Evolutionary conservation across 2,329 filamentous ascomycete species (phyloP).

Genomic region (Beauveria pseudobassiana): DNA sequence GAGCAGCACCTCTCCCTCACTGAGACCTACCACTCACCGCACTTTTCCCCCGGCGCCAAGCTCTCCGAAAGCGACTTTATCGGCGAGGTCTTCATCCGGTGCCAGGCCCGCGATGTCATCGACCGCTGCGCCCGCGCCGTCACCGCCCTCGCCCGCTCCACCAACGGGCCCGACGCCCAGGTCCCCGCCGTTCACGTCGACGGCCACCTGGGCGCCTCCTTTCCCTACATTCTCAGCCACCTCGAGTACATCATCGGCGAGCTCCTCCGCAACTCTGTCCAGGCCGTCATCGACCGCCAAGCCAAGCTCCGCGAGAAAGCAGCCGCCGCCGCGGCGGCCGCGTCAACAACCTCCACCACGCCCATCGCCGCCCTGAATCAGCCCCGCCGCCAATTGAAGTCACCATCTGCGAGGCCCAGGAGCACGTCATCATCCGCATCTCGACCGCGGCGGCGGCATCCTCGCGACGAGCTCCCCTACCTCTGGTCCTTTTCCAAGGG

Average conservation of each 20-base stretch:
- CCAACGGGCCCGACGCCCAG: constrained; percentile 61
- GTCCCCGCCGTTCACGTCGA: constrained; percentile 77
- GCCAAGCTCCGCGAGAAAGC: constrained; percentile 28
- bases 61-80: constrained; percentile 75
- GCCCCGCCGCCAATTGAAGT: constrained; percentile 80
- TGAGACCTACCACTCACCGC: constrained; percentile 84
- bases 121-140: constrained; percentile 73
- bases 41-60: constrained; percentile 77
- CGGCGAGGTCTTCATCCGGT: constrained; percentile 90
- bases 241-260: constrained; percentile 97
- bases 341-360: constrained; percentile 52
- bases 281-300: constrained; percentile 77
- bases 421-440: constrained; percentile 93
- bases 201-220: constrained; percentile 82
- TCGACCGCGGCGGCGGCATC: constrained; percentile 91
- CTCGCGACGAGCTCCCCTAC: constrained; percentile 75
- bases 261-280: constrained; percentile 87
- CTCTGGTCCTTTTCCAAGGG: constrained; percentile 98
- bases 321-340: constrained; percentile 5
- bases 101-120: constrained; percentile 83
- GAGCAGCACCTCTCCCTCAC: constrained; percentile 94
- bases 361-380: neutral
- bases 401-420: constrained; percentile 84
- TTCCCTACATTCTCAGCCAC: constrained; percentile 93
- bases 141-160: constrained; percentile 63